Evolutionary conservation across 208 protist species (phyloP).

Genomic region (Trypanosoma theileri): DNA sequence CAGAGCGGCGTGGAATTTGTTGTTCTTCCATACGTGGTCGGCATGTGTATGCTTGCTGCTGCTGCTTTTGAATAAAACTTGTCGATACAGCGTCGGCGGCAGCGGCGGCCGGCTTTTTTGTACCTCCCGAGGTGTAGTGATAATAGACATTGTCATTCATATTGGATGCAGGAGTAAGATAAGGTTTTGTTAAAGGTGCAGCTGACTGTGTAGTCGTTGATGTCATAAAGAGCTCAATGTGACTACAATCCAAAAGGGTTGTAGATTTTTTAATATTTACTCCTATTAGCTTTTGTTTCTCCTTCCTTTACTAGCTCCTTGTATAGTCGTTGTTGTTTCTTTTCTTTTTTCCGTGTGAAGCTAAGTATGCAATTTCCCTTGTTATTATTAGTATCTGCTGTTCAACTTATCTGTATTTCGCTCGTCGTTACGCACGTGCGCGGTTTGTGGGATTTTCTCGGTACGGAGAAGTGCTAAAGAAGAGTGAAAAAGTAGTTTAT

Average conservation of each 20-base stretch:
- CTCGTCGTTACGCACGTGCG: too few relatives aligned
- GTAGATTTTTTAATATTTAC: background rate
- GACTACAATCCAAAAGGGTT: background rate
- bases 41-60: background rate
- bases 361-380: too few relatives aligned
- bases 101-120: background rate
- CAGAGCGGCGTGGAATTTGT: conserved; percentile 39
- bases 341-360: background rate
- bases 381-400: too few relatives aligned
- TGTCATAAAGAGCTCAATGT: background rate
- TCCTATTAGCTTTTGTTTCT: conserved; percentile 4
- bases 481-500: too few relatives aligned
- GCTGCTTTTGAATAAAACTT: background rate
- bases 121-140: conserved; percentile 2
- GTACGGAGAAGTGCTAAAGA: too few relatives aligned
- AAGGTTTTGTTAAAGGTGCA: background rate
- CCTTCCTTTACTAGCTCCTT: conserved; percentile 2
- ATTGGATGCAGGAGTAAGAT: background rate
- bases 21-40: background rate
- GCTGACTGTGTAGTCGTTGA: background rate
- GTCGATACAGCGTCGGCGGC: background rate
- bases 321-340: background rate
- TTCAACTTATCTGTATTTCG: background rate
- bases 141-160: conserved; percentile 12
- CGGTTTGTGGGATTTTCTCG: too few relatives aligned